Conservation (phyloP, 208 protist genomes). For the Crithidia fasciculata region DNA sequence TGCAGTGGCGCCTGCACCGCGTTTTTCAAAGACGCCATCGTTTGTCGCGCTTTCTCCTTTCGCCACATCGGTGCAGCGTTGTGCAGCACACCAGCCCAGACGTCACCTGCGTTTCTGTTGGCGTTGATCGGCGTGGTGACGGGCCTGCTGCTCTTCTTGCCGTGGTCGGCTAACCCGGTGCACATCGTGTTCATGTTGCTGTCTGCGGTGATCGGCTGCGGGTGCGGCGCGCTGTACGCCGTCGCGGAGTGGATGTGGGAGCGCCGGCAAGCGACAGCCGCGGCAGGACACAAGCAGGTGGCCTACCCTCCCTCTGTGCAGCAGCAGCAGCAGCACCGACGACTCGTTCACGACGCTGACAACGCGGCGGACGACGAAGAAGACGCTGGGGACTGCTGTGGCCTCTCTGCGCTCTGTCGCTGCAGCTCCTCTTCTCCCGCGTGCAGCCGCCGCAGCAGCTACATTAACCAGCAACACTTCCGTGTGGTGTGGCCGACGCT, state of each 20-base stretch:
- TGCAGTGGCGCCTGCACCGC: constrained; percentile 3
- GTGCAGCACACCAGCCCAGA: constrained; percentile 17
- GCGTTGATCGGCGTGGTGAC: constrained; percentile 49
- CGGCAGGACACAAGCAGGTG: background rate
- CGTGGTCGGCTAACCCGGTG: constrained; percentile 60
- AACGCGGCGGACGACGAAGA: background rate
- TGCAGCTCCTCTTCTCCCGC: background rate
- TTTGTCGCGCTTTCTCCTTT: constrained; percentile 13
- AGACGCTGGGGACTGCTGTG: background rate
- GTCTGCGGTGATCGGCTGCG: constrained; percentile 44
- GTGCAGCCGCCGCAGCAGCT: background rate
- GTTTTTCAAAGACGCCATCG: background rate
- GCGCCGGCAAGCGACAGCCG: background rate
- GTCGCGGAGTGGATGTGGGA: constrained; percentile 11
- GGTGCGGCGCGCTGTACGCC: constrained; percentile 51
- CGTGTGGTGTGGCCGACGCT: constrained; percentile 37
- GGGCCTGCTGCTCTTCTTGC: constrained; percentile 74
- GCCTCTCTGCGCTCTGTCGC: background rate
- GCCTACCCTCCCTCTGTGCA: background rate
- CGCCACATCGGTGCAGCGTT: constrained; percentile 16
- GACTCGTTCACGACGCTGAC: no score
- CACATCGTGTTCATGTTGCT: constrained; percentile 77
- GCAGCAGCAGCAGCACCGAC: background rate
- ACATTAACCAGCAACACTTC: constrained; percentile 25
- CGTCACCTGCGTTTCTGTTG: constrained; percentile 26